Conservation (phyloP, 352 stramenopile species). For the Plasmopara muralis region DNA sequence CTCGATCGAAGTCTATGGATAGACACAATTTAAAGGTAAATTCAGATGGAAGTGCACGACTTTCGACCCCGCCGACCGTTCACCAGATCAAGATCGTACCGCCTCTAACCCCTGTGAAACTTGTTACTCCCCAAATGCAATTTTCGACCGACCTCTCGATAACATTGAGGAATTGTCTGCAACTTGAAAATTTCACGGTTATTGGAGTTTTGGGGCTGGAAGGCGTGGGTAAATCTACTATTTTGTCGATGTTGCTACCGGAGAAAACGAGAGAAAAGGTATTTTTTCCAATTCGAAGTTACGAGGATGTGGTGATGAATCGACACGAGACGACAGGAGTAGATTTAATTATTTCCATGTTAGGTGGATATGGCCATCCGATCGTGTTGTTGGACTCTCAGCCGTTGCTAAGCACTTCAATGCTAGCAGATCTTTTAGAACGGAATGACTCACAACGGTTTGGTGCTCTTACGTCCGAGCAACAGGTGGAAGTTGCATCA, state of each 20-base stretch:
- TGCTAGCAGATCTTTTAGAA: slow-evolving; percentile 41
- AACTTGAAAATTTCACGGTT: slow-evolving; percentile 65
- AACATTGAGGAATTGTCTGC: slow-evolving; percentile 46
- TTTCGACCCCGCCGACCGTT: slow-evolving; percentile 8
- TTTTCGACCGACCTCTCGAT: slow-evolving; percentile 57
- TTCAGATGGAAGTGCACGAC: slow-evolving; percentile 1
- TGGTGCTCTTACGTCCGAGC: slow-evolving; percentile 47
- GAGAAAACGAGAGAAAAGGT: slow-evolving; percentile 5
- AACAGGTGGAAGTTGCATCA: slow-evolving; percentile 56
- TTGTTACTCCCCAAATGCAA: slow-evolving; percentile 48
- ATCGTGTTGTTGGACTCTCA: slow-evolving; percentile 61
- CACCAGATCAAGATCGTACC: slow-evolving; percentile 16
- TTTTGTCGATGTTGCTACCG: slow-evolving; percentile 49
- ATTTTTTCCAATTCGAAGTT: slow-evolving; percentile 33
- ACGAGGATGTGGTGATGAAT: slow-evolving; percentile 30
- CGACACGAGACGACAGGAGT: slow-evolving; percentile 48
- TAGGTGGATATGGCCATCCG: slow-evolving; percentile 19
- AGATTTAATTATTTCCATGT: slow-evolving; percentile 44
- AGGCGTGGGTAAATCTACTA: slow-evolving; percentile 63
- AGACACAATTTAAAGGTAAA: slow-evolving; percentile 6
- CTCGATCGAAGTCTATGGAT: slow-evolving; percentile 8
- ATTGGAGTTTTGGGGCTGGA: slow-evolving; percentile 61
- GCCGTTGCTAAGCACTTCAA: slow-evolving; percentile 53
- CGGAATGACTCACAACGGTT: slow-evolving; percentile 48
- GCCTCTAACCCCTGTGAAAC: slow-evolving; percentile 39